Base-by-base conservation (phyloP, 176 grass and related monocot species). In the Ananas comosus region DNA sequence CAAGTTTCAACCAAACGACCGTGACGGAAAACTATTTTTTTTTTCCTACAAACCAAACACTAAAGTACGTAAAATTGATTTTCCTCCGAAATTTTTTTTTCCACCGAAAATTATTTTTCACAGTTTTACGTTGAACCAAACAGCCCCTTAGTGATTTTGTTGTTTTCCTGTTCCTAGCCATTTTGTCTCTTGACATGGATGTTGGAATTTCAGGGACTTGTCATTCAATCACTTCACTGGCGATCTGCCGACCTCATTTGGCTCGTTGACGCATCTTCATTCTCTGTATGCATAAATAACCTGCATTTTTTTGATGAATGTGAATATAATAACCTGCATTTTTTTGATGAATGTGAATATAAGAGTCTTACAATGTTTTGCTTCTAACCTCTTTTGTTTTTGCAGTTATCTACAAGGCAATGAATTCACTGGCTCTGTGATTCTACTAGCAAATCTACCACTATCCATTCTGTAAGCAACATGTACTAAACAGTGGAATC, bases 351-450 rank as follows among this genome's bases (percentile, higher is more conserved):
- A 75, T 67, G 72, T 70, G 51, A 8, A 50, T 53, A 10, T 53
- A 74, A 2, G 19, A 86, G 51, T 6, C 33, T 42, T 42, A 42
- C 7, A 42, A 42, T 42, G 33, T 42, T 42, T 42, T 0, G 33
- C 33, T 42, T 11, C 49, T 66, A 79, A 33, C 64, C 25, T 51
- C 53, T 42, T 33, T 42, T 74, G 28, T 23, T 82, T 81, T 82
- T 83, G 64, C 88, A 96, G 92, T 48, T 91, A 83, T 57, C 80
- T 96, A 54, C 92, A 96, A 51, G 77, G 87, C 76, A 96, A 96
- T 57, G 70, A 87, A 58, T 86, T 96, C 66, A 91, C 92, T 33
- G 92, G 92, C 49, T 84, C 92, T 67, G 88, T 96, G 29, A 82
- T 80, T 82, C 80, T 87, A 58, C 83, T 96, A 72, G 76, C 85